Evolutionary conservation across 179 eudicot genomes (phyloP).

Genomic region (Beta corolliflora): DNA sequence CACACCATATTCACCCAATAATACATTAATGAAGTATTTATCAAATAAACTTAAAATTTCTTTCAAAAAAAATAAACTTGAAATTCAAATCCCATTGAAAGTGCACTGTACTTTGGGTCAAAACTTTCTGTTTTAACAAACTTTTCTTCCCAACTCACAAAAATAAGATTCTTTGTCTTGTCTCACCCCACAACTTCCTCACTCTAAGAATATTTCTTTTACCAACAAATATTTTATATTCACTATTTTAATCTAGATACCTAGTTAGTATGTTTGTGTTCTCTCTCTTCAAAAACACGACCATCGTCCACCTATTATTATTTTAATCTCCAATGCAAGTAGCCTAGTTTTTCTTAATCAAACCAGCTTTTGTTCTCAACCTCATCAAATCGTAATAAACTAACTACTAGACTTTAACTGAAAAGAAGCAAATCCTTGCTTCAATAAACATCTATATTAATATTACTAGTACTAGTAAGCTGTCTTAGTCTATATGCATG

Average conservation of each 20-base stretch:
- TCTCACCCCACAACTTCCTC: conserved; percentile 16
- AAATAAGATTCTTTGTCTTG: conserved; percentile 28
- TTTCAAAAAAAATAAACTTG: too few relatives aligned
- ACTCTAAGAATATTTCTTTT: conserved; percentile 21
- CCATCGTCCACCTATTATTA: too few relatives aligned
- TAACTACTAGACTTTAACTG: conserved; percentile 4
- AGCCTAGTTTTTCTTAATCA: too few relatives aligned
- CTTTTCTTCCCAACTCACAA: conserved; percentile 15
- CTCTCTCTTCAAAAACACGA: background rate
- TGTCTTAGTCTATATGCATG: background rate
- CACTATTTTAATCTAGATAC: conserved; percentile 10
- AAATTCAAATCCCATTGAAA: conserved; percentile 17
- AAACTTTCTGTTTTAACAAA: conserved; percentile 22
- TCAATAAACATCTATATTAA: background rate
- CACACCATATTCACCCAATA: too few relatives aligned
- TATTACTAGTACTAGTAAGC: background rate
- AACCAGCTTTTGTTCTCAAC: background rate
- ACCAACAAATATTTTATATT: background rate
- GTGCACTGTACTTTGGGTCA: conserved; percentile 21
- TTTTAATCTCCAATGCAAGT: too few relatives aligned
- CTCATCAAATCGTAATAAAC: conserved; percentile 2
- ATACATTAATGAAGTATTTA: background rate
- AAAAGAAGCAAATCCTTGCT: background rate
- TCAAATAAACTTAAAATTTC: too few relatives aligned
- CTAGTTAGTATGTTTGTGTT: conserved; percentile 20